These are phyloP conservation scores for Collybia sp. DNA, from an alignment of 768 basidiomycete genomes.

Conservation along the genomic window DNA sequence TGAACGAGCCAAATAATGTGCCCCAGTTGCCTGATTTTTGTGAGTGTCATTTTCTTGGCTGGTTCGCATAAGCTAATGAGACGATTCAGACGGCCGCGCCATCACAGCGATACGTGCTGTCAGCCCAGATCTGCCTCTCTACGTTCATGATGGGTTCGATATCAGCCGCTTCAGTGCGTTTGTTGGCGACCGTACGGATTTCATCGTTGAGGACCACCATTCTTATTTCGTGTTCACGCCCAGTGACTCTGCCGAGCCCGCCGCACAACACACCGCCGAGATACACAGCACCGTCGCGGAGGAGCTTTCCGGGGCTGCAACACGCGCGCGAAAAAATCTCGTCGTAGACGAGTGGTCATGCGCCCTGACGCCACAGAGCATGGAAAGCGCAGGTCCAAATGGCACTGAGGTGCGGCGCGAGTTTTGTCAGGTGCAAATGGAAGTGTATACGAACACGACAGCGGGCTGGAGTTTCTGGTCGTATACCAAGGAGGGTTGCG, in stretches of 20 bases:
- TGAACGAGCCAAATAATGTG: constrained; percentile 55
- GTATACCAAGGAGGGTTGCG: constrained; percentile 58
- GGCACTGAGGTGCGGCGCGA: constrained; percentile 35
- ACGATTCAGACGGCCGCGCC: constrained; percentile 41
- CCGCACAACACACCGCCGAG: constrained; percentile 51
- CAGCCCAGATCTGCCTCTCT: constrained; percentile 46
- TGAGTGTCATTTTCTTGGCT: constrained; percentile 18
- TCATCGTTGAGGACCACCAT: constrained; percentile 72
- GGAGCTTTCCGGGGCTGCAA: constrained; percentile 20
- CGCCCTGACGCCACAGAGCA: constrained; percentile 60
- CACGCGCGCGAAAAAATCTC: constrained; percentile 36
- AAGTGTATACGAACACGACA: constrained; percentile 47
- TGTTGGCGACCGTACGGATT: constrained; percentile 47
- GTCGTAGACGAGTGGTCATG: constrained; percentile 87
- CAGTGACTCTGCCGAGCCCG: constrained; percentile 43
- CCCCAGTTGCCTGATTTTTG: constrained; percentile 40
- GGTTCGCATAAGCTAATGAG: no score
- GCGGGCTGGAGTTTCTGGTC: constrained; percentile 73
- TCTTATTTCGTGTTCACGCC: constrained; percentile 67
- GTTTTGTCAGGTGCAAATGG: constrained; percentile 58
- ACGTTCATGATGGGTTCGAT: constrained; percentile 69
- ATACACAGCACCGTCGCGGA: constrained; percentile 33
- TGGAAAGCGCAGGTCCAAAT: constrained; percentile 38
- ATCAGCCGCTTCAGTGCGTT: constrained; percentile 44
- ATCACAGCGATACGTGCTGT: constrained; percentile 41